Evolutionary conservation across 2,329 filamentous ascomycete species (phyloP), one percentile per base, ranked within the genome.

Genomic region (Alternaria viburni): DNA sequence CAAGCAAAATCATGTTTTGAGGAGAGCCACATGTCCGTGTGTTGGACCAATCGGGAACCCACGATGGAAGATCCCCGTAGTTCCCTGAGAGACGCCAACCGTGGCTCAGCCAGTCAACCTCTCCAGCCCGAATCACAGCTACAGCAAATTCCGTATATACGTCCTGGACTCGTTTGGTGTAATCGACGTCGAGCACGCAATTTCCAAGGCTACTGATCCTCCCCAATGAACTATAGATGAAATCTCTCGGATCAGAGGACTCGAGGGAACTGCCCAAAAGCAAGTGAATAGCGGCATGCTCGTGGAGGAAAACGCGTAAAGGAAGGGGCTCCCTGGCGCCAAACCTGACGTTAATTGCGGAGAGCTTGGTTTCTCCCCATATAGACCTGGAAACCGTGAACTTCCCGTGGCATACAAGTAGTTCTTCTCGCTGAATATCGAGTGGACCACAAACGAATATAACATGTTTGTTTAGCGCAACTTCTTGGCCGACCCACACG

Each of bases 41-140:
- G 4, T 15, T 41, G 2, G 32, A 41, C 32, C 32, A 41, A 23
- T 23, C 19, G 13, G 21, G 19, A 46, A 46, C 19, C 44, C 44
- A 23, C 19, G 19, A 46, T 23, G 44, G 26, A 7, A 50, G 47
- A 19, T 50, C 28, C 17, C 6, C 19, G n/a, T 21, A 50, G n/a
- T 26, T 50, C 17, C 3, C 13, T 2, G 47, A 50, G 12, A 6
- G 26, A 30, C 11, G 28, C 28, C 17, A 50, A 19, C 1, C 1
- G 1, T 21, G 0, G 17, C n/a, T n/a, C 4, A 50, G 4, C n/a
- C 0, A 19, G n/a, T 10, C 1, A 10, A 30, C 6, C 11, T 2
- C 1, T 5, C 26, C 26, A 17, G 2, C 5, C 4, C 7, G 26
- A 6, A 50, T 21, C 13, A 15, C 1, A 50, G n/a, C 26, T 21